Base-by-base conservation (phyloP, 164 flowering plant species). In the Chimonanthus praecox region DNA sequence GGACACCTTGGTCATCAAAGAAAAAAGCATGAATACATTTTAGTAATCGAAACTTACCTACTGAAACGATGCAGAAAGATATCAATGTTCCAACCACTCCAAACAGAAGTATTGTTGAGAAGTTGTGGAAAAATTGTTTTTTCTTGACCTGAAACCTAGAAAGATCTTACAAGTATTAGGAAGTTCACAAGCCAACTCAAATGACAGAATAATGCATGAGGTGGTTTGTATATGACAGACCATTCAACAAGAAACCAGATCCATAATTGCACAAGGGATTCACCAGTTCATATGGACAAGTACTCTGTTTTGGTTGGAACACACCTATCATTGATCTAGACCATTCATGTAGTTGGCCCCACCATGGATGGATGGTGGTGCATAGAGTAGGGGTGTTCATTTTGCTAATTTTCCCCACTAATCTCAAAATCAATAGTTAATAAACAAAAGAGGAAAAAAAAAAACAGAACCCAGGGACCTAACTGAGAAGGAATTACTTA, bases 141-240 rank as follows among this genome's bases (percentile, higher is more conserved):
- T 92, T 94, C 90, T 94, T 94, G 62, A 94, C 97, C 83, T 94
- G 97, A 79, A 94, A 94, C 64, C 98, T 94, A 85, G 44, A 68
- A 48, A 45, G n/a, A 61, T 46, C 13, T 46, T 58, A 5, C 6
- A 47, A 71, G 66, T 54, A 33, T 71, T 47, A 71, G 47, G 60
- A 71, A 5, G 7, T 54, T 16, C 20, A 70, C 6, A 43, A 51
- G 4, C 64, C 47, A 66, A 44, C 44, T 45, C 7, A 20, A 62
- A 16, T 66, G 15, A 13, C 4, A 66, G 44, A 48, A 44, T 66
- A 44, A 11, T 44, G 48, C 15, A 68, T 4, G 4, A 68, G 9
- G 13, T 15, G 18, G 4, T 73, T 58, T 9, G 50, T 5, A 43
- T 15, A 15, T 45, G 60, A 21, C 21, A 21, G 44, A 10, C 13